Evolutionary conservation across 1,139 yeast species (phyloP), one percentile per base, ranked within the genome.

Genomic region (Hyphopichia burtonii): DNA sequence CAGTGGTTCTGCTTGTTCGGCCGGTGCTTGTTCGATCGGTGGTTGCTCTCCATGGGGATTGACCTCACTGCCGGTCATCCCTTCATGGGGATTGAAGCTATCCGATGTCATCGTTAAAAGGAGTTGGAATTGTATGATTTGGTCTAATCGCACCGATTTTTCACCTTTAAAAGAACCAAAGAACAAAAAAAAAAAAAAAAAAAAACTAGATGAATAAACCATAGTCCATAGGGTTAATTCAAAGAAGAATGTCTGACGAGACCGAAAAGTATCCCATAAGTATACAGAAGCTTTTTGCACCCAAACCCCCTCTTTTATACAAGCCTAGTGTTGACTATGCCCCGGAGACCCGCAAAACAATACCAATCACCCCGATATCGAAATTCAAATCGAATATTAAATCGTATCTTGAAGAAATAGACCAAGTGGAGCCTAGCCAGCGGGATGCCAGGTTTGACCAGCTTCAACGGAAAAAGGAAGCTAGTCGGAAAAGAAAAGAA

Each of bases 251-350:
- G 56, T 41, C 50, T 19, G 61, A 56, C 37, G 54, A 62, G 23
- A 53, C 61, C 31, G 73, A 69, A 39, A 80, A 78, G 57, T 82
- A 83, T 49, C 91, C 96, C 1, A 68, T 78, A 1, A 78, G 76
- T 49, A 78, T 86, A 37, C 79, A 82, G 41, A 73, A 74, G 54
- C 74, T 88, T 36, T 89, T 89, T 56, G 75, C 75, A 23, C 86
- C 94, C 4, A 71, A 80, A 41, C 83, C 86, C 4, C 94, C 95
- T n/a, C 60, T 83, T 12, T 71, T 74, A 30, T 78, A 71, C 51
- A 55, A 74, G 2, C 66, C 64, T 20, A 86, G 86, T 1, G 53
- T 65, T 2, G 96, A 87, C 56, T 64, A 68, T 40, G 73, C 80
- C 1, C 76, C 80, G 0, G 74, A 69, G 32, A 39, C 67, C 25